Base-by-base conservation (phyloP, 192 early-diverging fungal genomes). In the Radiomyces spectabilis region DNA sequence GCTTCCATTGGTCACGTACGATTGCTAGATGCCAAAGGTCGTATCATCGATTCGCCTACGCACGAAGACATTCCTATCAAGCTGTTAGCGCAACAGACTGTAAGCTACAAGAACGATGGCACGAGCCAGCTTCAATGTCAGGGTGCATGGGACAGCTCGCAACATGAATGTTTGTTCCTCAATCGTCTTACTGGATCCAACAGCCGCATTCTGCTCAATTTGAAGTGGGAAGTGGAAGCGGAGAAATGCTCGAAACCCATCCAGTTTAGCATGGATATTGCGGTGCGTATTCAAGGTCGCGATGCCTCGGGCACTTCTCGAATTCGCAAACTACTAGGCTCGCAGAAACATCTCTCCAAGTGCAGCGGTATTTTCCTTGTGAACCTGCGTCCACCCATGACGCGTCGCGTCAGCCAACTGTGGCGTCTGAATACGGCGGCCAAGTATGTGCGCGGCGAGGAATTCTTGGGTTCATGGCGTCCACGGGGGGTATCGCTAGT, bases 141-240 rank as follows among this genome's bases (percentile, higher is more conserved):
- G 1, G 79, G 79, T 18, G 69, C 85, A 5, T 91, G 88, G 88
- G 88, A 91, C 47, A 86, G 85, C 16, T 86, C 86, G 0, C 72
- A 88, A 5, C 81, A 87, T 33, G 86, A 80, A 6, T 84, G 79
- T 0, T 56, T 81, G 0, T 73, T 85, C 42, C 61, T 91, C n/a
- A 84, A 91, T 51, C 40, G 69, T 18, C 72, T 82, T 3, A 89
- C 87, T 0, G 56, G 59, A 31, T 64, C 75, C 18, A 68, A 73
- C 12, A 80, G 77, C 55, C 76, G 83, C 6, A 77, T 89, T 15
- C 44, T 78, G 19, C 63, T 90, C 18, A 60, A 75, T 4, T 25
- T 87, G 10, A 67, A 61, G 10, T 78, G 85, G 70, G 48, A 57
- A 0, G 65, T 87, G 5, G 80, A 76, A 53, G 77, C 82, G 0